Base-by-base conservation (phyloP, 2,329 filamentous ascomycete species). In the Epichloe sp. region DNA sequence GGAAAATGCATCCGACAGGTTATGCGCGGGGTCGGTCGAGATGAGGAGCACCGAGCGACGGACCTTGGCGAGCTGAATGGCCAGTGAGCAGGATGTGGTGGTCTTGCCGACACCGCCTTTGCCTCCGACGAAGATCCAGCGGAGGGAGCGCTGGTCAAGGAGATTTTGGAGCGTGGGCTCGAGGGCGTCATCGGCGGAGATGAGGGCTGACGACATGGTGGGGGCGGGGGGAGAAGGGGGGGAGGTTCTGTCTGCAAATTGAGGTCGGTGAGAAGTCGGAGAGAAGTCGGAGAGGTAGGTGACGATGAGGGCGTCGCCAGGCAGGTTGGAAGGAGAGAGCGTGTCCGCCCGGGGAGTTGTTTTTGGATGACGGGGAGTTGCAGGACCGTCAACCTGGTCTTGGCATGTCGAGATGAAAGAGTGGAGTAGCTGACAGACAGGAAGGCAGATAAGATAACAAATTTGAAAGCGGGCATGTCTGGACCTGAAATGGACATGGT, bases 21-120 rank as follows among this genome's bases (percentile, higher is more conserved):
- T 98, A 78, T 98, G 93, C 49, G 93, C 93, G 49, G 93, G 93
- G 70, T 98, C 93, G 62, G 93, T 98, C 40, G 90, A 96, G 73
- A 98, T 98, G 67, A 98, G 85, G 53, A 98, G 82, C 55, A 98
- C 93, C 55, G 87, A 95, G 71, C 91, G 91, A 71, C 93, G 88
- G 61, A 89, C 88, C 70, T 86, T 89, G 62, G 93, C 89, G 58
- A 98, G 87, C 72, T 98, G 93, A 66, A 98, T 97, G 57, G 93
- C 93, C 57, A 98, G 85, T 10, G 91, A 96, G 73, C 93, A 98
- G 7, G 91, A 97, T 15, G 93, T 98, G n/a, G 93, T 98, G 31
- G 93, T 98, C 77, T 98, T 98, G 68, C 93, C 93, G 44, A 98
- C 93, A 66, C 93, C 93, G 63, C 93, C 93, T 73, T 98, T 98